These are phyloP conservation scores for Solanum sejunctum DNA, from an alignment of 257 asterid species.

Conservation along the genomic window DNA sequence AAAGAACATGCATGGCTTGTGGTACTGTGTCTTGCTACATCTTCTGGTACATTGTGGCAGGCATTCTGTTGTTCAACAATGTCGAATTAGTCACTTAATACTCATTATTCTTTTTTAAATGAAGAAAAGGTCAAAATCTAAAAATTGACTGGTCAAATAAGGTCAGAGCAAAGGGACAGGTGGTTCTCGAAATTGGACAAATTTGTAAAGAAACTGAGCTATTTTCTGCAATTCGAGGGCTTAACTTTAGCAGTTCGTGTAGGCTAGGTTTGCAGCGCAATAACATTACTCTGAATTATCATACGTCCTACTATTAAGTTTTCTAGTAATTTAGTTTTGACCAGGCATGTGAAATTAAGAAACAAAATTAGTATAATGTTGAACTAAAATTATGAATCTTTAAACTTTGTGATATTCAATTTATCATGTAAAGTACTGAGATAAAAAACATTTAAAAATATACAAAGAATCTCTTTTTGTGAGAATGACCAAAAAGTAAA, in stretches of 20 bases:
- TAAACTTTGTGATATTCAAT: no score
- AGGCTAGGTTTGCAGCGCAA: not conserved
- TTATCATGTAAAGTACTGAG: no score
- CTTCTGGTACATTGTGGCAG: conserved; percentile 20
- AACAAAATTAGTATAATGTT: no score
- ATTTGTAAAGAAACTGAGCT: not conserved
- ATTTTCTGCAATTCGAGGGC: not conserved
- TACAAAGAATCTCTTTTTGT: no score
- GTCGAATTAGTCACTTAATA: not conserved
- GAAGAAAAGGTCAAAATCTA: not conserved
- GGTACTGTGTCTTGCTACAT: conserved; percentile 28
- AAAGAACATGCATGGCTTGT: conserved; percentile 26
- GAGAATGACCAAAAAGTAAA: no score
- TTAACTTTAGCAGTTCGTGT: not conserved
- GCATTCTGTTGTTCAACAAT: conserved; percentile 20
- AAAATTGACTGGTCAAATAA: not conserved
- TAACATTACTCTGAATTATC: not conserved
- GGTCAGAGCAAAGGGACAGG: not conserved
- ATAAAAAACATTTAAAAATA: no score
- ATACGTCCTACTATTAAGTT: no score
- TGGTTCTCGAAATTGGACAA: not conserved
- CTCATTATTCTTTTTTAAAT: no score
- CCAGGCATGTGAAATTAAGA: no score
- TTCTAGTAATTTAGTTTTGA: no score
- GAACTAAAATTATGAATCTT: no score